Percentiles rank a stretch among this genome's conserved stretches.
phyloP scores from a whole-genome alignment of 495 filamentous ascomycete genomes.

The Bacidia rubella region DNA sequence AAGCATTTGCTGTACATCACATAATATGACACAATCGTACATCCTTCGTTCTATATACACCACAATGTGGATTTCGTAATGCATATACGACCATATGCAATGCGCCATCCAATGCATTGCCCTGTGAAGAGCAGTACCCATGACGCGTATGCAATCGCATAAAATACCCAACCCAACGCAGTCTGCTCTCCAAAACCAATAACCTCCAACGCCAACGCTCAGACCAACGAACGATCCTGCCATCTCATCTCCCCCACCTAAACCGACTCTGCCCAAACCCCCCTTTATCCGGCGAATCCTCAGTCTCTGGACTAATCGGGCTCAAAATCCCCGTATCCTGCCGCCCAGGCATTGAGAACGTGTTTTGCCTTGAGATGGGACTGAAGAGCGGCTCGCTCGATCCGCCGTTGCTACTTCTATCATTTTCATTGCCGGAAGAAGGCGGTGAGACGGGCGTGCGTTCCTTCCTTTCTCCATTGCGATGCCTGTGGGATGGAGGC shows the following conservation, averaged over 20 bases:
- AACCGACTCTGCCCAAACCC: not conserved
- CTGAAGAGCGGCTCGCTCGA: not conserved
- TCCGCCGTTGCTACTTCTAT: not conserved
- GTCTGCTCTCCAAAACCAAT: too few relatives aligned
- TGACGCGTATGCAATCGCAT: too few relatives aligned
- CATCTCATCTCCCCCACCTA: not conserved
- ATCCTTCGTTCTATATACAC: too few relatives aligned
- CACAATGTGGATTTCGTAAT: too few relatives aligned
- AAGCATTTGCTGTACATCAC: too few relatives aligned
- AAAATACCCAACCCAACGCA: too few relatives aligned
- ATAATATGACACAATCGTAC: too few relatives aligned
- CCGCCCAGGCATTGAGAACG: not conserved
- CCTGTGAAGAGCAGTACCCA: too few relatives aligned
- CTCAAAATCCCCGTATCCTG: not conserved
- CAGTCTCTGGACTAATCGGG: not conserved
- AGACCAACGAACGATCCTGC: not conserved
- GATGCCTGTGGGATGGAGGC: not conserved
- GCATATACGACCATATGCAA: too few relatives aligned
- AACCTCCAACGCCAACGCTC: not conserved
- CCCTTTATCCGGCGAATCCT: not conserved
- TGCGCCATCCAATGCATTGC: too few relatives aligned
- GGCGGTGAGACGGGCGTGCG: not conserved
- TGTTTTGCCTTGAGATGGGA: constrained; percentile 1
- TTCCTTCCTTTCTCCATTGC: not conserved
- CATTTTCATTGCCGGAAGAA: not conserved